Conservation (phyloP, 1,284 basidiomycete genomes). For the Boletus sp. region DNA sequence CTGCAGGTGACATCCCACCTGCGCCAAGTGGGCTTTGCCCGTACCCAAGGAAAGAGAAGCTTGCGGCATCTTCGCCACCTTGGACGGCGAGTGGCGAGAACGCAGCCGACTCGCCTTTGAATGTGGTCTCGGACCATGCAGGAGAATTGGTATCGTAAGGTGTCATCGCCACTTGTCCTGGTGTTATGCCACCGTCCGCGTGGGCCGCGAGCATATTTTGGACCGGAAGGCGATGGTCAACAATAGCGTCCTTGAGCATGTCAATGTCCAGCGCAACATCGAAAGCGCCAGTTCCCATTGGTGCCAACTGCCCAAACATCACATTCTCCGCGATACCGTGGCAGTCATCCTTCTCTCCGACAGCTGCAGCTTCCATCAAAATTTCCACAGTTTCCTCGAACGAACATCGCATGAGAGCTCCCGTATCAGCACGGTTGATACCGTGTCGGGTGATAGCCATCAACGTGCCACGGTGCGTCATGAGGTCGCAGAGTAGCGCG, state of each 20-base stretch:
- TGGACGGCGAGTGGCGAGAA: conserved; percentile 95
- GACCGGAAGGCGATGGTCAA: conserved; percentile 93
- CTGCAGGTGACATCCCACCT: conserved; percentile 81
- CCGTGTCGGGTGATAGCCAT: conserved; percentile 99
- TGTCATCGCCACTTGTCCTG: conserved; percentile 89
- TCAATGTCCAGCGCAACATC: conserved; percentile 97
- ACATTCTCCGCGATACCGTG: conserved; percentile 99
- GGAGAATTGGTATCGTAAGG: conserved; percentile 94
- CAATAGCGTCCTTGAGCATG: conserved; percentile 99
- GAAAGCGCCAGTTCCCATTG: conserved; percentile 96
- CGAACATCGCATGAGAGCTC: conserved; percentile 97
- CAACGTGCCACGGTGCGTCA: conserved; percentile 95
- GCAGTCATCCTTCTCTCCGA: conserved; percentile 98
- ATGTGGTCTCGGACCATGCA: conserved; percentile 69
- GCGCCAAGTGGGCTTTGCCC: conserved; percentile 83
- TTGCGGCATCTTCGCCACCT: conserved; percentile 80
- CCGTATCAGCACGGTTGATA: conserved; percentile 97
- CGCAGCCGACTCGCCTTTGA: conserved; percentile 84
- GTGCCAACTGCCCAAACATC: conserved; percentile 98
- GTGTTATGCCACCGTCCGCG: conserved; percentile 89
- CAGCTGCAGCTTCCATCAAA: conserved; percentile 97
- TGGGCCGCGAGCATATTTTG: conserved; percentile 83
- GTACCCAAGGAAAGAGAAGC: conserved; percentile 73
- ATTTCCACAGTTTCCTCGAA: conserved; percentile 99
- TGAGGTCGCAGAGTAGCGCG: conserved; percentile 94